Evolutionary conservation across 1,139 yeast genomes (phyloP).

Genomic region (Protomyces pachydermus): DNA sequence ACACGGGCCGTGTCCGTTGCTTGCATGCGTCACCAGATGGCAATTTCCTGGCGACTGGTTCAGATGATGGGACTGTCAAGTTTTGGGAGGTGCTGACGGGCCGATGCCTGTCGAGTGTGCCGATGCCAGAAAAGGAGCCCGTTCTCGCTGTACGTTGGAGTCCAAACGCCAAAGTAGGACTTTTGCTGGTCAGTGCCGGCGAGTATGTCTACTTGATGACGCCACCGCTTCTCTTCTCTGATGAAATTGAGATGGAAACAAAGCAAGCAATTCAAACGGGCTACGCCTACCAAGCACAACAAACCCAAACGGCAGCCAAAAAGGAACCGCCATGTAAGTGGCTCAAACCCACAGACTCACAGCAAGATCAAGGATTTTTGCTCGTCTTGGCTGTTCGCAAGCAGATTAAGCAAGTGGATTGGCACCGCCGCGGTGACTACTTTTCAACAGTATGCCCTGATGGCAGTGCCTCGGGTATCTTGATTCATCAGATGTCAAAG

Average conservation of each 20-base stretch:
- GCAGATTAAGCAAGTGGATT: slow-evolving; percentile 72
- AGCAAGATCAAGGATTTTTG: slow-evolving; percentile 62
- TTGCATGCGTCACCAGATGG: slow-evolving; percentile 85
- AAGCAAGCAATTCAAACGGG: slow-evolving; percentile 78
- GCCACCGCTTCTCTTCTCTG: slow-evolving; percentile 76
- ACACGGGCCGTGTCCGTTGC: slow-evolving; percentile 73
- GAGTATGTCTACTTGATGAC: slow-evolving; percentile 71
- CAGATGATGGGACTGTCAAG: slow-evolving; percentile 94
- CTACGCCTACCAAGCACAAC: slow-evolving; percentile 77
- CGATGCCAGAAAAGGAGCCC: slow-evolving; percentile 45
- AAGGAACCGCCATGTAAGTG: slow-evolving; percentile 70
- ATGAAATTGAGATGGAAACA: slow-evolving; percentile 76
- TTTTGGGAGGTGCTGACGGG: slow-evolving; percentile 96
- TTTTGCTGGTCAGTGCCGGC: slow-evolving; percentile 80
- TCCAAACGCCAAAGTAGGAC: slow-evolving; percentile 57
- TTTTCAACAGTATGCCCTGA: slow-evolving; percentile 92
- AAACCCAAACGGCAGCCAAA: slow-evolving; percentile 43
- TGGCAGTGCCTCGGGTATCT: slow-evolving; percentile 78
- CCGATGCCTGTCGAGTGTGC: slow-evolving; percentile 55
- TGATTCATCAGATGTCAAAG: slow-evolving; percentile 89
- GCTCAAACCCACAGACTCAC: slow-evolving; percentile 70
- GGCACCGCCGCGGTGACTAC: slow-evolving; percentile 98
- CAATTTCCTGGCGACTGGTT: slow-evolving; percentile 92
- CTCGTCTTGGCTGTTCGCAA: slow-evolving; percentile 66
- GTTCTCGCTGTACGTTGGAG: slow-evolving; percentile 87